Base-by-base conservation (phyloP, 257 asterid species). In the Verbena officinalis region DNA sequence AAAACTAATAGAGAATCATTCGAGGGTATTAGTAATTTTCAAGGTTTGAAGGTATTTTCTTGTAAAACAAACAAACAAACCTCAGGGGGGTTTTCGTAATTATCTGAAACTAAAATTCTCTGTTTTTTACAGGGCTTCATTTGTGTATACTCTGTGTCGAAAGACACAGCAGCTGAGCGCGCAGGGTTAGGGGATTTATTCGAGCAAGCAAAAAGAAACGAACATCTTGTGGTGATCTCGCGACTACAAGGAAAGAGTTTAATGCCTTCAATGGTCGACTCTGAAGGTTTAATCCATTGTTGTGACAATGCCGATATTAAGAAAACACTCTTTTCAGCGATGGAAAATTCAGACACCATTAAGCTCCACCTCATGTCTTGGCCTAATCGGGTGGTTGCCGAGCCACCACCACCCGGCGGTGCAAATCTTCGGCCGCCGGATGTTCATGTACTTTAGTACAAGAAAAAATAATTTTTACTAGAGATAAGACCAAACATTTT, bases 231-330 rank as follows among this genome's bases (percentile, higher is more conserved):
- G 12, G 81, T 84, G 69, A 64, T 84, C 49, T 84, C 87, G 16
- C 71, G 85, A 81, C 67, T 84, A 46, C 81, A 75, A 57, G 91
- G 91, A 34, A 84, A 81, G 68, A 77, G 86, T 58, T 42, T 84
- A 45, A 61, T 81, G 80, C 88, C 86, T 13, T 77, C 88, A 30
- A 73, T 61, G 0, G 86, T 81, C 2, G 74, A 78, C 69, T 52
- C 82, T 0, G 78, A 75, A 9, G 86, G 88, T 21, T 44, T 75
- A 57, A 77, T 79, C 34, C 76, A 81, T 27, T 84, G 88, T 16
- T 79, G 84, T 46, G 84, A 84, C 50, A 74, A 62, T 67, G 62
- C 53, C 22, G 88, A 81, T 52, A 77, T 77, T 55, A 79, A 72
- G 75, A 63, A 73, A 31, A 68, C 79, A 15, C 58, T 81, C 11